phyloP scores from a whole-genome alignment of 2,329 filamentous ascomycete species.

The Calonectria pteridis region DNA sequence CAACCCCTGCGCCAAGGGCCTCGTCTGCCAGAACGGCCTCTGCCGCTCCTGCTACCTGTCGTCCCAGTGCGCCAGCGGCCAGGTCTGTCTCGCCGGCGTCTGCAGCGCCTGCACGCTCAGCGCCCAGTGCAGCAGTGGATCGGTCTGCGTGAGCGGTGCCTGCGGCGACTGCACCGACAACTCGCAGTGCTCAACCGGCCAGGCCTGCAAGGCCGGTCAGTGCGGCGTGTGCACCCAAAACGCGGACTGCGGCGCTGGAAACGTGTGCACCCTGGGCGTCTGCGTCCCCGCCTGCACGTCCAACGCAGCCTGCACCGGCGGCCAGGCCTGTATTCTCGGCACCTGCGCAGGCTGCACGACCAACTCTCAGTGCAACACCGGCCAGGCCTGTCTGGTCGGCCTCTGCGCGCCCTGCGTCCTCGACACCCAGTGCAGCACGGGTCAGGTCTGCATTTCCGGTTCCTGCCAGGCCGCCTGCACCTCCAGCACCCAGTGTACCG shows the following conservation, averaged over 20 bases:
- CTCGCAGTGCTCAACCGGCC: conserved; percentile 8
- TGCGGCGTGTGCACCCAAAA: conserved; percentile 8
- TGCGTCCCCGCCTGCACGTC: conserved; percentile 20
- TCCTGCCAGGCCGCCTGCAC: conserved; percentile 22
- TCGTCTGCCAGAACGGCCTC: conserved; percentile 13
- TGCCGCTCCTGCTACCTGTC: conserved; percentile 10
- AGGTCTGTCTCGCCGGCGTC: conserved; percentile 9
- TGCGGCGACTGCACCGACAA: conserved; percentile 23
- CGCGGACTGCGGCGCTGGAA: conserved; percentile 18
- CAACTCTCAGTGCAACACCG: conserved; percentile 15
- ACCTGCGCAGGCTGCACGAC: conserved; percentile 10
- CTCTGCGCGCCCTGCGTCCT: conserved; percentile 16
- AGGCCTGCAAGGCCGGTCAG: conserved; percentile 18
- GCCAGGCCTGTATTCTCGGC: conserved; percentile 28
- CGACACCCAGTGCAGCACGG: conserved; percentile 15
- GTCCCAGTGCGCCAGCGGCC: conserved; percentile 10
- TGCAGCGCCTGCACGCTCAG: conserved; percentile 12
- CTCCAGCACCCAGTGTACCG: conserved; percentile 1
- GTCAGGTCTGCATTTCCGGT: conserved; percentile 26
- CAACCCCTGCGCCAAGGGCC: conserved; percentile 6
- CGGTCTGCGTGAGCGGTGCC: conserved; percentile 14
- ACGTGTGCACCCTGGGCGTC: conserved; percentile 23
- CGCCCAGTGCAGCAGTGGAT: conserved; percentile 7
- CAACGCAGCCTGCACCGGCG: conserved; percentile 11
- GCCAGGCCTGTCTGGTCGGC: conserved; percentile 11